Conservation (phyloP, 2,329 filamentous ascomycete genomes). For the Zymoseptoria tritici region DNA sequence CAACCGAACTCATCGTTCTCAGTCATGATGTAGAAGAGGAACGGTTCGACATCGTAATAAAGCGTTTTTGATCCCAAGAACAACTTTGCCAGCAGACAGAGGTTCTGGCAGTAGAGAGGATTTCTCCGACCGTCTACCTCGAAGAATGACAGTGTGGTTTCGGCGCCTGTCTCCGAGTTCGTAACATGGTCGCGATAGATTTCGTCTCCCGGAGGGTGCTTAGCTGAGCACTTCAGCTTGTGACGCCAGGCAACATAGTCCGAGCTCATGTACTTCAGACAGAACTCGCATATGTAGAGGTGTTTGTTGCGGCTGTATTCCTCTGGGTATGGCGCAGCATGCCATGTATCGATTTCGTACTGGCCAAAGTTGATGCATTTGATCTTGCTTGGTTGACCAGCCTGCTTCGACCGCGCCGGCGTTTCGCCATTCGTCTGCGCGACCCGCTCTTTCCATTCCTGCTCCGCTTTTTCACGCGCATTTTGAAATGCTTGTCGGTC, state of each 20-base stretch:
- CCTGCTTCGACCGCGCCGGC: constrained; percentile 52
- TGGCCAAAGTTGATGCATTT: constrained; percentile 98
- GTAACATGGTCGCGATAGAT: constrained; percentile 89
- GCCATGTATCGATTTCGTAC: constrained; percentile 98
- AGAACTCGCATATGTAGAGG: constrained; percentile 99
- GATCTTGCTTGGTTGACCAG: constrained; percentile 89
- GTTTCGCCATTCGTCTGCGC: constrained; percentile 58
- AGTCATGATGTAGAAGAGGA: constrained; percentile 94
- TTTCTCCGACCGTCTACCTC: constrained; percentile 97
- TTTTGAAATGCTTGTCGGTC: constrained; percentile 85
- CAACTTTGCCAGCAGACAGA: constrained; percentile 90
- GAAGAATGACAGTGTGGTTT: constrained; percentile 63
- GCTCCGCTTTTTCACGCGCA: constrained; percentile 83
- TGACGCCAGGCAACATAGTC: constrained; percentile 97
- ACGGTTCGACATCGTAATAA: constrained; percentile 96
- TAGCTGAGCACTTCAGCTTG: constrained; percentile 88
- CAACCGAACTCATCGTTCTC: constrained; percentile 88
- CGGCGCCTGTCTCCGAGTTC: constrained; percentile 28
- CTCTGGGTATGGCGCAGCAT: constrained; percentile 94
- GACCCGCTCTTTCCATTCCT: constrained; percentile 72
- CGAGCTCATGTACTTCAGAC: constrained; percentile 98
- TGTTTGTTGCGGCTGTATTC: constrained; percentile 96
- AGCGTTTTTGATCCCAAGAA: constrained; percentile 98
- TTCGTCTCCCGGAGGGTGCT: constrained; percentile 94
- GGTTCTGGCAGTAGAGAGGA: constrained; percentile 96